Evolutionary conservation across 208 protist species (phyloP).

Genomic region (Angomonas deanei): DNA sequence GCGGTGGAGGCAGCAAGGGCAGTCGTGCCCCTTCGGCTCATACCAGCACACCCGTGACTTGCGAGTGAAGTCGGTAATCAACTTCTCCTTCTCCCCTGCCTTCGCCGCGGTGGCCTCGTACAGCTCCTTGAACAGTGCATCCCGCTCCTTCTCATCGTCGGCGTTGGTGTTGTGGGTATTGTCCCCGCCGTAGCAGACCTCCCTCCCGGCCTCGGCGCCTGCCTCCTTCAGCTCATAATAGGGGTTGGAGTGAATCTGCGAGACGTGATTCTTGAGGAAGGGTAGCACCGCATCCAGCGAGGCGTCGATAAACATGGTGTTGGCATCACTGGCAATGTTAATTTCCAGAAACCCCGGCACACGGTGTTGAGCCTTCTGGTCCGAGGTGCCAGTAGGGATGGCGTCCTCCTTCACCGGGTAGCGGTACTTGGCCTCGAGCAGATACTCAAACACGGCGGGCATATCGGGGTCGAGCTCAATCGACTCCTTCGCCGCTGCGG

Average conservation of each 20-base stretch:
- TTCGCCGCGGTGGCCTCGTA: not conserved
- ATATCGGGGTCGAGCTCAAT: slow-evolving; percentile 57
- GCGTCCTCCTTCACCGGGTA: not conserved
- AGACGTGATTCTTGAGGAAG: slow-evolving; percentile 26
- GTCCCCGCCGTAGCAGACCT: slow-evolving; percentile 10
- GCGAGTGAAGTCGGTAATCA: slow-evolving; percentile 11
- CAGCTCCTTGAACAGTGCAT: slow-evolving; percentile 27
- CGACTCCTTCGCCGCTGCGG: slow-evolving; percentile 33
- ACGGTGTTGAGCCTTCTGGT: slow-evolving; percentile 5
- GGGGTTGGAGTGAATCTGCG: slow-evolving; percentile 83
- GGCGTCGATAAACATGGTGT: slow-evolving; percentile 75
- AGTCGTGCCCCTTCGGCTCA: slow-evolving; percentile 64
- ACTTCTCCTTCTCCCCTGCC: not conserved
- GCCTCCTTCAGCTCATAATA: slow-evolving; percentile 47
- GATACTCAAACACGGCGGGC: slow-evolving; percentile 63
- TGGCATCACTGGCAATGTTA: slow-evolving; percentile 78
- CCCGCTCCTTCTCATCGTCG: slow-evolving; percentile 49
- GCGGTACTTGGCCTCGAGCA: slow-evolving; percentile 26
- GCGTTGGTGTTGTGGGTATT: slow-evolving; percentile 12
- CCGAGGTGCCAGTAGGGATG: not conserved
- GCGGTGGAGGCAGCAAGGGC: slow-evolving; percentile 36
- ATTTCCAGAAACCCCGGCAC: slow-evolving; percentile 51
- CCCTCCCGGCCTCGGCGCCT: not conserved
- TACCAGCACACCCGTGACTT: slow-evolving; percentile 71
- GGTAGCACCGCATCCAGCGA: slow-evolving; percentile 46